Conservation (phyloP, 2,329 filamentous ascomycete genomes). For the Penicillium sp. region DNA sequence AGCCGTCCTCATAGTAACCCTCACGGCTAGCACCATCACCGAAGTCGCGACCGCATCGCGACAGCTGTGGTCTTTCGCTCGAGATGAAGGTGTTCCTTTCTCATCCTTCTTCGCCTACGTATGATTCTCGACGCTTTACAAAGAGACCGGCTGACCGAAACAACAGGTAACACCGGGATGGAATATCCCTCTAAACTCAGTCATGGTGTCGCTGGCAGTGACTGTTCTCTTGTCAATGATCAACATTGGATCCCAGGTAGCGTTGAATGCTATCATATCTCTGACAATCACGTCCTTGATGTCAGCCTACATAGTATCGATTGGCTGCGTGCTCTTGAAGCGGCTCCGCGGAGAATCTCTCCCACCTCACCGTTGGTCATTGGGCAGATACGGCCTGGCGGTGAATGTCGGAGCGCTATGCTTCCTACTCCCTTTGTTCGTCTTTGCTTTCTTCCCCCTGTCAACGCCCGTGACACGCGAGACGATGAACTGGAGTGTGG, state of each 20-base stretch:
- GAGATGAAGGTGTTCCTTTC: constrained; percentile 43
- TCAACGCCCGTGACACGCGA: constrained; percentile 29
- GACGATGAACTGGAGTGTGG: constrained; percentile 50
- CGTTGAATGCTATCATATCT: constrained; percentile 46
- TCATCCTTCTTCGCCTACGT: constrained; percentile 40
- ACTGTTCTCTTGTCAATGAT: constrained; percentile 50
- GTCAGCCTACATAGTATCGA: constrained; percentile 47
- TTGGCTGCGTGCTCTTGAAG: constrained; percentile 48
- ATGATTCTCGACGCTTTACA: constrained; percentile 12
- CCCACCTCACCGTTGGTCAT: constrained; percentile 45
- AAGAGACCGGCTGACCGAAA: constrained; percentile 3
- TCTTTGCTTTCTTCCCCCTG: constrained; percentile 48
- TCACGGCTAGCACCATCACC: constrained; percentile 51
- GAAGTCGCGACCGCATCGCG: constrained; percentile 59
- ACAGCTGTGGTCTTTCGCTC: constrained; percentile 56
- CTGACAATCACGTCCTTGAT: constrained; percentile 43
- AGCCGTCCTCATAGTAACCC: constrained; percentile 49
- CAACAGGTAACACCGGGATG: constrained; percentile 36
- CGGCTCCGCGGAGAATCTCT: constrained; percentile 43
- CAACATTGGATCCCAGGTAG: constrained; percentile 51
- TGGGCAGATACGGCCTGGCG: constrained; percentile 46
- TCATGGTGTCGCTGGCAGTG: constrained; percentile 46
- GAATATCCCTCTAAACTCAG: constrained; percentile 49
- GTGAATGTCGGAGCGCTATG: constrained; percentile 43
- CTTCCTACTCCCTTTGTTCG: constrained; percentile 40